Conservation (phyloP, 208 protist genomes). For the Wallacemonas sp. region DNA sequence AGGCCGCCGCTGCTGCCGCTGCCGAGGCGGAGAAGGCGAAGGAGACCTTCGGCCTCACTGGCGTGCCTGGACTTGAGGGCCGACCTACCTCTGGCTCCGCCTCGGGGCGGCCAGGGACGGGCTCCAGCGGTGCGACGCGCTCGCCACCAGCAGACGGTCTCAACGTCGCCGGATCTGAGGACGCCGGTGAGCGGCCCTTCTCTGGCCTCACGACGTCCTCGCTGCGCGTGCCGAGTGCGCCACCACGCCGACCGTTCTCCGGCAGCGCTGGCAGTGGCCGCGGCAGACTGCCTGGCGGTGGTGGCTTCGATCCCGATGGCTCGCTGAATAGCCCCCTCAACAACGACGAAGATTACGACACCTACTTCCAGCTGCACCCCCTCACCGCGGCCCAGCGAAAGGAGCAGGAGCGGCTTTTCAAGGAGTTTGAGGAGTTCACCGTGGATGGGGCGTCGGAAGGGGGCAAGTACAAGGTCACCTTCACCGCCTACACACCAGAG, state of each 20-base stretch:
- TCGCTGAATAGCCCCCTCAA: neutral
- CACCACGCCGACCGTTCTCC: neutral
- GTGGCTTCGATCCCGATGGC: neutral
- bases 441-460: slow-evolving; percentile 17
- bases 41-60: slow-evolving; percentile 38
- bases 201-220: slow-evolving; percentile 10
- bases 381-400: slow-evolving; percentile 34
- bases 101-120: too few species aligned
- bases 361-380: slow-evolving; percentile 13
- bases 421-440: slow-evolving; percentile 48
- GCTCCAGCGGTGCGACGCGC: neutral
- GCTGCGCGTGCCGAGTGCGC: neutral
- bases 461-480: slow-evolving; percentile 39
- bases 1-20: neutral
- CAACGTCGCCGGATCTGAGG: neutral
- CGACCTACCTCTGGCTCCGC: neutral
- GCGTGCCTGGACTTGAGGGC: slow-evolving; percentile 18
- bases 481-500: slow-evolving; percentile 56
- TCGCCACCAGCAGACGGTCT: neutral
- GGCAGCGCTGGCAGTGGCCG: neutral
- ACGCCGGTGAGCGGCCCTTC: slow-evolving; percentile 5
- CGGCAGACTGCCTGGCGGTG: neutral
- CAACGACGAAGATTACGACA: slow-evolving; percentile 4
- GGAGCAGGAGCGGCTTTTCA: slow-evolving; percentile 55
- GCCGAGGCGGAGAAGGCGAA: neutral